Percentiles rank a stretch among this genome's conserved stretches.
These are phyloP conservation scores for Cryptococcus sp. DNA, from an alignment of 1,284 basidiomycete species.

Conservation along the genomic window DNA sequence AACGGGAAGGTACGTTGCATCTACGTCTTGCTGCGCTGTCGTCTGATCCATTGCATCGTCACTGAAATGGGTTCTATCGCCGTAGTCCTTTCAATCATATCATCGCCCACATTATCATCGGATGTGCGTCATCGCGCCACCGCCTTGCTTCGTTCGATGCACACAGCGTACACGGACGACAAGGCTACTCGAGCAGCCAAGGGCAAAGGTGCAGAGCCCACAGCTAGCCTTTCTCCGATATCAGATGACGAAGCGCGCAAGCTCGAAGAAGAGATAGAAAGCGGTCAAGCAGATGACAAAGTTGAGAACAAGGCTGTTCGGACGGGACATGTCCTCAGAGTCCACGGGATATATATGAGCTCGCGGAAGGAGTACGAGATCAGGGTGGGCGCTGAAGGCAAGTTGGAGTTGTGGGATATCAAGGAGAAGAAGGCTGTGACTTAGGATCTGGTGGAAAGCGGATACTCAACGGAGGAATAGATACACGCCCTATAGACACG, in stretches of 20 bases:
- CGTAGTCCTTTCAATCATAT: slow-evolving; percentile 36
- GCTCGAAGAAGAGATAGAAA: slow-evolving; percentile 26
- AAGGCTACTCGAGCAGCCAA: slow-evolving; percentile 17
- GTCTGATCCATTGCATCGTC: not conserved
- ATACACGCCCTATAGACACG: too few relatives aligned
- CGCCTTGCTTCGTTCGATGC: slow-evolving; percentile 27
- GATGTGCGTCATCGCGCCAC: slow-evolving; percentile 40
- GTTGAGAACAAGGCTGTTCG: slow-evolving; percentile 32
- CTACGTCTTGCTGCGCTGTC: not conserved
- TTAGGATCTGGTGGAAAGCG: not conserved
- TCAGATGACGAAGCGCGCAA: slow-evolving; percentile 19
- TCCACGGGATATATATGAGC: slow-evolving; percentile 46
- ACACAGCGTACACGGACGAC: slow-evolving; percentile 35
- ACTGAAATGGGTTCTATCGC: not conserved
- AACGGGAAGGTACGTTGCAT: slow-evolving; percentile 36
- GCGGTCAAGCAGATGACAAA: slow-evolving; percentile 23
- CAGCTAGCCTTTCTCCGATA: slow-evolving; percentile 19
- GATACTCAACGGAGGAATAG: too few relatives aligned
- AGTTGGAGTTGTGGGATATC: slow-evolving; percentile 39
- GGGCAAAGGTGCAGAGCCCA: not conserved
- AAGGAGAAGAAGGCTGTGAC: slow-evolving; percentile 17
- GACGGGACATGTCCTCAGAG: slow-evolving; percentile 32
- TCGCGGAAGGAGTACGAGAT: slow-evolving; percentile 33
- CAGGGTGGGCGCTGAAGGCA: slow-evolving; percentile 26
- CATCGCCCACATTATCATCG: slow-evolving; percentile 40